phyloP scores from a whole-genome alignment of 192 early-diverging fungal genomes.

The Coemansia sp. region DNA sequence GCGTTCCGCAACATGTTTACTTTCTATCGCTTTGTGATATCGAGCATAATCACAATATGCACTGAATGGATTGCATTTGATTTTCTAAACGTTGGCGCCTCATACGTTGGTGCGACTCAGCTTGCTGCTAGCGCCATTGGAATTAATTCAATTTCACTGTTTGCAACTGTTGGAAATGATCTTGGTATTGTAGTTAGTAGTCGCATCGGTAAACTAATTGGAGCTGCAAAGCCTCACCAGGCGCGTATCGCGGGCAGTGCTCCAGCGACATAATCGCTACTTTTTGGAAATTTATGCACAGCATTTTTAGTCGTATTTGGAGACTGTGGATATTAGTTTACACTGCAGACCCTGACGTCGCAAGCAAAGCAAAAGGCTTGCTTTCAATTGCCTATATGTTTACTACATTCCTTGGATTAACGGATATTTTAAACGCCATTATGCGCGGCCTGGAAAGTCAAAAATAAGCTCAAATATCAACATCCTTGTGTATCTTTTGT shows the following conservation, averaged over 20 bases:
- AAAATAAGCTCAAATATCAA: conserved; percentile 44
- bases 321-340: conserved; percentile 50
- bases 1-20: conserved; percentile 61
- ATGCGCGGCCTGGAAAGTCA: conserved; percentile 53
- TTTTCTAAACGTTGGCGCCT: conserved; percentile 63
- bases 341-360: conserved; percentile 65
- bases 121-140: conserved; percentile 81
- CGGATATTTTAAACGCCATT: conserved; percentile 52
- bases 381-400: conserved; percentile 70
- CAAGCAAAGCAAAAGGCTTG: conserved; percentile 62
- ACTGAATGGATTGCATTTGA: conserved; percentile 80
- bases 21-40: conserved; percentile 67
- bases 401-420: conserved; percentile 55
- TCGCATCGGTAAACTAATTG: conserved; percentile 71
- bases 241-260: conserved; percentile 59
- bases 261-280: conserved; percentile 54
- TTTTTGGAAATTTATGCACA: conserved; percentile 40
- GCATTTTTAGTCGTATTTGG: conserved; percentile 10
- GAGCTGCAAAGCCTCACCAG: conserved; percentile 53
- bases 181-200: conserved; percentile 70
- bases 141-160: conserved; percentile 61
- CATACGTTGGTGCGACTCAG: conserved; percentile 66
- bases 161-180: conserved; percentile 67
- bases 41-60: conserved; percentile 74
- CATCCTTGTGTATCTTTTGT: neutral